Conservation (phyloP, 345 rosid species). For the Gossypium bickii region DNA sequence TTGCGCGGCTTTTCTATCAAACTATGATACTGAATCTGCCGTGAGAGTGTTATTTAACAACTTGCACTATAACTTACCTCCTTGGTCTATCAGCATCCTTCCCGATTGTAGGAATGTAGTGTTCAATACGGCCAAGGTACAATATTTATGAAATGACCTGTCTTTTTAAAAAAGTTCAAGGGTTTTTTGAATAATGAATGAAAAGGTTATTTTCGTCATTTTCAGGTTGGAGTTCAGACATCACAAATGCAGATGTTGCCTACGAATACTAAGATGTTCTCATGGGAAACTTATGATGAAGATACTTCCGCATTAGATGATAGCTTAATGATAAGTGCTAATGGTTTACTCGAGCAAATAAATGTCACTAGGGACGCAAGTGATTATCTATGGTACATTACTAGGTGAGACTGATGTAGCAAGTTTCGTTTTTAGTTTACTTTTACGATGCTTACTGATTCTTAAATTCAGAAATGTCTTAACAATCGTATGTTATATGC, state of each 20-base stretch:
- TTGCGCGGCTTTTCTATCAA: slow-evolving; percentile 95
- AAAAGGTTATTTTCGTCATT: background rate
- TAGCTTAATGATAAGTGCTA: slow-evolving; percentile 53
- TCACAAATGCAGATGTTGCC: slow-evolving; percentile 77
- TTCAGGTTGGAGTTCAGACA: slow-evolving; percentile 44
- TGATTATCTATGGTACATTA: slow-evolving; percentile 66
- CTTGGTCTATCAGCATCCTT: slow-evolving; percentile 97
- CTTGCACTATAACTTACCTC: slow-evolving; percentile 95
- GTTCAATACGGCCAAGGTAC: slow-evolving; percentile 95
- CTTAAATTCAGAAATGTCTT: slow-evolving; percentile 4
- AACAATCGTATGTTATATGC: background rate
- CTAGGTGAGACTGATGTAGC: slow-evolving; percentile 29
- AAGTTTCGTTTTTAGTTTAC: background rate
- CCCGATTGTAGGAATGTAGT: slow-evolving; percentile 94
- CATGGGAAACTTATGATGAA: slow-evolving; percentile 88
- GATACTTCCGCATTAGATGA: slow-evolving; percentile 67
- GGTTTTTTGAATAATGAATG: background rate
- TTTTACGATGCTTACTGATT: background rate
- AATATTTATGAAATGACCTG: background rate
- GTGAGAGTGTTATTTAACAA: slow-evolving; percentile 82
- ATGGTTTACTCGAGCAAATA: slow-evolving; percentile 43
- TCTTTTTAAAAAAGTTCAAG: background rate
- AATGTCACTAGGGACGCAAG: slow-evolving; percentile 49
- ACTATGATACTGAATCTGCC: slow-evolving; percentile 78
- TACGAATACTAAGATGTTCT: slow-evolving; percentile 40